Conservation (phyloP, 2,329 filamentous ascomycete genomes). For the Drechslerella coelobrocha region DNA sequence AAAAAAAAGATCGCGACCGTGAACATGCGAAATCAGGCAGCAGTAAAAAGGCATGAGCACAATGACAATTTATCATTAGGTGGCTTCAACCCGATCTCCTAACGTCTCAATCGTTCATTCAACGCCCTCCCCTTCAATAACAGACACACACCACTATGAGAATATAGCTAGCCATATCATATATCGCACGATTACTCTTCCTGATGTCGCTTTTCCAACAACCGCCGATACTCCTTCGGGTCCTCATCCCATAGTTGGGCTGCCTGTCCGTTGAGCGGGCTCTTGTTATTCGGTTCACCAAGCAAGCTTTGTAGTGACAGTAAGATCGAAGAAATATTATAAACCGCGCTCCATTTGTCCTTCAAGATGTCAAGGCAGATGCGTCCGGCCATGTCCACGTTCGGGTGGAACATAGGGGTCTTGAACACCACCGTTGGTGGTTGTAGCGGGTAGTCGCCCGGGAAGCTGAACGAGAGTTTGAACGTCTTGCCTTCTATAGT, state of each 20-base stretch:
- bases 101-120: no score
- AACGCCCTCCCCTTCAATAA: no score
- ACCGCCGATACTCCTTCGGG: slow-evolving; percentile 81
- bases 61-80: background rate
- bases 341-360: slow-evolving; percentile 98
- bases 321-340: slow-evolving; percentile 93
- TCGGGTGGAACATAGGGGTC: slow-evolving; percentile 98
- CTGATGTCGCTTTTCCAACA: slow-evolving; percentile 70
- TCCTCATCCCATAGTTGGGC: slow-evolving; percentile 95
- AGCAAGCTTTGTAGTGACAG: slow-evolving; percentile 93
- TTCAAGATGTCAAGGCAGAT: slow-evolving; percentile 96
- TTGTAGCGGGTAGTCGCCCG: slow-evolving; percentile 88
- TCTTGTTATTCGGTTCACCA: slow-evolving; percentile 96
- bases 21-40: no score
- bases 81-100: no score
- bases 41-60: background rate
- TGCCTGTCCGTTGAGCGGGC: slow-evolving; percentile 92
- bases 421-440: slow-evolving; percentile 93
- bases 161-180: background rate
- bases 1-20: background rate
- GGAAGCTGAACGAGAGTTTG: slow-evolving; percentile 91
- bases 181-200: slow-evolving; percentile 58
- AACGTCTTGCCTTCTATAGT: slow-evolving; percentile 73
- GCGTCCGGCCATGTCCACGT: slow-evolving; percentile 94
- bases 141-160: no score